Conservation (phyloP, 2,329 filamentous ascomycete species). For the Emergomyces pasteurianus region DNA sequence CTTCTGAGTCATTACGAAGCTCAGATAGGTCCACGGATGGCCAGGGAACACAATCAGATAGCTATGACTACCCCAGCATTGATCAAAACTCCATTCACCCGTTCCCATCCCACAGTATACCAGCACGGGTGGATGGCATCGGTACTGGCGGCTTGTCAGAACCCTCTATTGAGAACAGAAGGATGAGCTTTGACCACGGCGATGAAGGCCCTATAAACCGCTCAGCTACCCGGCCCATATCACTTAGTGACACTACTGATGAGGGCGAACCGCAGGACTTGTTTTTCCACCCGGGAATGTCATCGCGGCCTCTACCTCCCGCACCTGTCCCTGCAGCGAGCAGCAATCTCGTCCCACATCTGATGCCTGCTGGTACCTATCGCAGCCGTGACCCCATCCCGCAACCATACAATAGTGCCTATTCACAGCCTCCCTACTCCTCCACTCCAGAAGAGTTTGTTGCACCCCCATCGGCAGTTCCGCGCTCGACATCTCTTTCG, state of each 20-base stretch:
- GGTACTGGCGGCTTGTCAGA: slow-evolving; percentile 82
- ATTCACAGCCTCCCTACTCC: slow-evolving; percentile 26
- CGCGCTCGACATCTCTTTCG: slow-evolving; percentile 69
- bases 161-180: slow-evolving; percentile 50
- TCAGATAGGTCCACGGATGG: slow-evolving; percentile 10
- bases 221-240: slow-evolving; percentile 34
- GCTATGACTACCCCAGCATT: slow-evolving; percentile 25
- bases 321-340: slow-evolving; percentile 47
- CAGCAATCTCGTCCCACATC: slow-evolving; percentile 34
- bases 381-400: slow-evolving; percentile 37
- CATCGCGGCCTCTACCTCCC: slow-evolving; percentile 47
- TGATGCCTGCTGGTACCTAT: slow-evolving; percentile 49
- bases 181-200: slow-evolving; percentile 84
- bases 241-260: slow-evolving; percentile 51
- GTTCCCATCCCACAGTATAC: slow-evolving; percentile 43
- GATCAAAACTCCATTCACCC: slow-evolving; percentile 45
- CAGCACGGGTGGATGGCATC: slow-evolving; percentile 70
- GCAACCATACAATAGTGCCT: slow-evolving; percentile 21
- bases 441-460: slow-evolving; percentile 42
- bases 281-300: slow-evolving; percentile 81
- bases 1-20: slow-evolving; percentile 8
- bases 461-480: slow-evolving; percentile 38
- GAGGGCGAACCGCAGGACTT: slow-evolving; percentile 74
- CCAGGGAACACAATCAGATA: slow-evolving; percentile 15
- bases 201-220: slow-evolving; percentile 59